Evolutionary conservation across 768 basidiomycete genomes (phyloP), one percentile per base, ranked within the genome.

Genomic region (Sarcodon aspratus): DNA sequence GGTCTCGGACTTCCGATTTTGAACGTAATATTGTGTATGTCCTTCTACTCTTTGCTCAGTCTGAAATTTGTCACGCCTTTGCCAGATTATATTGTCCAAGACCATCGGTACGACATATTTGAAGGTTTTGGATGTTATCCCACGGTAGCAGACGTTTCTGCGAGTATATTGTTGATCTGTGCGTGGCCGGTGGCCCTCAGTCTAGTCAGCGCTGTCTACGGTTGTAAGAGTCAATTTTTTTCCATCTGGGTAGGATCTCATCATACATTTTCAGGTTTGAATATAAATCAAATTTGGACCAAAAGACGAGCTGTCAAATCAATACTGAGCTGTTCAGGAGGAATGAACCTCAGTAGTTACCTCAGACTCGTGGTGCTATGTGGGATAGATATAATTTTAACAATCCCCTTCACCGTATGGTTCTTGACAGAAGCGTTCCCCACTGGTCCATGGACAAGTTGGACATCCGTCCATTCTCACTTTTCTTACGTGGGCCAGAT

Each of bases 361-460:
- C 65, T 72, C 57, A 69, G 75, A 2, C 64, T 78, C 6, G 75
- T 76, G 73, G 64, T 63, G 0, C 57, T 77, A 4, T 73, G 74
- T 0, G 56, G 50, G 32, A 52, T 55, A 0, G 48, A 49, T 17
- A 46, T 60, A 43, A n/a, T 60, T 44, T 54, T 57, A 48, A 52
- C 47, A 38, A 52, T 56, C 33, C 59, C 62, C 3, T 31, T 58
- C 32, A 42, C 45, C 10, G 44, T 36, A 31, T 55, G 54, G 45
- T 50, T 45, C 1, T 51, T 62, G 36, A 55, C 48, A 15, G 34
- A 49, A 11, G 59, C 61, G 51, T 51, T 45, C 12, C 33, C 50
- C 8, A 18, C 61, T 1, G 33, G 52, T 3, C 60, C 62, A 3
- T 65, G 59, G 55, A 47, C 54, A 13, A 52, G 55, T 13, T 68